Base-by-base conservation (phyloP, 2,329 filamentous ascomycete genomes). In the Graphiopsis chlorocephala region DNA sequence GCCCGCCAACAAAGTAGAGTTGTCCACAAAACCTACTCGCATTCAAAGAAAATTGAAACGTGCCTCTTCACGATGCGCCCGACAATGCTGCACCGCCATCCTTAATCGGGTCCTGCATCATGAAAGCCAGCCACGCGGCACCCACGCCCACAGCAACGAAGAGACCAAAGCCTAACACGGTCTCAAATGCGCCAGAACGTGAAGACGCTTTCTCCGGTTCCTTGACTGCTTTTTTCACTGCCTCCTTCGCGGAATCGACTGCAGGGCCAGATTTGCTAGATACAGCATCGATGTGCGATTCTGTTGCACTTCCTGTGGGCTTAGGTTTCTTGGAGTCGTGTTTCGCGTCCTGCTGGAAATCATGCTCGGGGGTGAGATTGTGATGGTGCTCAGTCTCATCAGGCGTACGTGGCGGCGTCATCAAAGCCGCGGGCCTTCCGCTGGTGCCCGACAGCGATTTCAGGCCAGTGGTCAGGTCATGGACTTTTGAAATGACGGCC, bases 391-490 rank as follows among this genome's bases (percentile, higher is more conserved):
- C 66, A n/a, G 68, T 66, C 63, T 74, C 70, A 25, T 71, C 68
- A 2, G 74, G 74, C 26, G 74, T 77, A 69, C 75, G 67, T 0
- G 75, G 74, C 26, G 74, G 74, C 15, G 75, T 76, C 1, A 74
- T 72, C 2, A 71, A 73, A 29, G 67, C 70, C 12, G 67, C 68
- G 8, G 69, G 71, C 47, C 68, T 59, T 15, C 65, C 65, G 8
- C 33, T 42, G 17, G 33, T 26, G 8, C 33, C 25, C 12, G 60
- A 25, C 7, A 62, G 48, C 14, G 25, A 10, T n/a, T 25, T 29
- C 14, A 58, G 26, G 47, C 59, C 59, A 15, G 59, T 17, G 29
- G 56, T 31, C 17, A 58, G 29, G 10, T 23, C 29, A 11, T 48
- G 38, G 11, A 31, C 25, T 25, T 35, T 42, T 15, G 55, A 42